phyloP scores from a whole-genome alignment of 306 rosid genomes.

The Oxytropis ochrocephala region DNA sequence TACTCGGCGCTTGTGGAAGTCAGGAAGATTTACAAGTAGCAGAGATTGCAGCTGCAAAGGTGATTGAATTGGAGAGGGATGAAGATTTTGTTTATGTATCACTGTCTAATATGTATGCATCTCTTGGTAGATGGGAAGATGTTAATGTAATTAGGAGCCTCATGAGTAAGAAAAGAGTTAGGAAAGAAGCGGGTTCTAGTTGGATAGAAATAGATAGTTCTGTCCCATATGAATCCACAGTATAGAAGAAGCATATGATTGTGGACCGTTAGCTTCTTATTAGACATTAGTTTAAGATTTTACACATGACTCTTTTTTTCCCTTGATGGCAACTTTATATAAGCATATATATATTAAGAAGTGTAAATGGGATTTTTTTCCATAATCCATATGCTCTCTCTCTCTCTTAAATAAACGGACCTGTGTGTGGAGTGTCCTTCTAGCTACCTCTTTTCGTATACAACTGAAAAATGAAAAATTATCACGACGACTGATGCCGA shows the following conservation, averaged over 20 bases:
- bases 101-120: conserved; percentile 59
- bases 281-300: not conserved
- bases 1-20: conserved; percentile 55
- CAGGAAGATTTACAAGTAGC: conserved; percentile 39
- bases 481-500: not conserved
- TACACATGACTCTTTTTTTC: no score
- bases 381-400: not conserved
- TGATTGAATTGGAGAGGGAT: conserved; percentile 41
- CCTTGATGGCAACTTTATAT: not conserved
- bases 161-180: conserved; percentile 42
- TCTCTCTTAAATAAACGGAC: not conserved
- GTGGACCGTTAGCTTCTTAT: not conserved
- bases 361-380: no score
- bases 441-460: not conserved
- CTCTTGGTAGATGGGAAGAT: conserved; percentile 58
- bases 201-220: conserved; percentile 42
- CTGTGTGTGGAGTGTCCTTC: not conserved
- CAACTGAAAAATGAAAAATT: not conserved
- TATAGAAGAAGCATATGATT: not conserved
- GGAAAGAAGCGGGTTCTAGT: conserved; percentile 57
- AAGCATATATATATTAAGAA: not conserved
- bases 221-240: not conserved
- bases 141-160: conserved; percentile 43
- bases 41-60: conserved; percentile 53
- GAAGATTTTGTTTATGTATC: conserved; percentile 53